Base-by-base conservation (phyloP, 2,329 filamentous ascomycete genomes). In the Xylaria sp. region DNA sequence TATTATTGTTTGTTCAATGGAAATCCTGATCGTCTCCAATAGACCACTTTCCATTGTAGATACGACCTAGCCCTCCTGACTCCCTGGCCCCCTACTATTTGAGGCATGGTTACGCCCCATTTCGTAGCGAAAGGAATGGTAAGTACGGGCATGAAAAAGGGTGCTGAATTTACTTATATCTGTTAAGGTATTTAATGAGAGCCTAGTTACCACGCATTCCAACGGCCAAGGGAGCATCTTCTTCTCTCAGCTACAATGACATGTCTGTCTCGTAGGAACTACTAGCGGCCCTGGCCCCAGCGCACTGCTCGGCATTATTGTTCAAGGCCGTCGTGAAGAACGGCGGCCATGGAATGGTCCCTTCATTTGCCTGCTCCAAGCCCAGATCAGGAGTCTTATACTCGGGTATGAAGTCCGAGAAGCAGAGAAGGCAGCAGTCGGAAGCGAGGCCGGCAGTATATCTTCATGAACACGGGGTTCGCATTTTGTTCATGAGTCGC, bases 1-100 rank as follows among this genome's bases (percentile, higher is more conserved):
- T 67, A 64, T 64, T 69, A 58, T 59, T 46, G 61, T 54, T 49
- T 49, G 59, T 64, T 25, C 23, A 68, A 67, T 25, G 39, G 25
- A 46, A 46, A 43, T 43, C 56, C 31, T 62, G 58, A 63, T 70
- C 59, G 62, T 48, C 61, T 28, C 20, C 28, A 56, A 23, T n/a
- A 2, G 15, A 28, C 3, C 28, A 28, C 28, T 28, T 28, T 28
- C 28, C 28, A 28, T 25, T 25, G 3, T 25, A 25, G 25, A 25
- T 25, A 25, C 3, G 25, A n/a, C n/a, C n/a, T n/a, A n/a, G n/a
- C n/a, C n/a, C n/a, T n/a, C n/a, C 25, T 25, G 3, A 25, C 25
- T 25, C 25, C 25, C 25, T 2, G 25, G 3, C 25, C 3, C 25
- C 25, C 25, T 25, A 25, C 25, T 25, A 25, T 25, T 3, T 25